Percentiles rank a stretch among this genome's conserved stretches.
phyloP scores from a whole-genome alignment of 1,284 basidiomycete genomes.

The Gomphus sp. region DNA sequence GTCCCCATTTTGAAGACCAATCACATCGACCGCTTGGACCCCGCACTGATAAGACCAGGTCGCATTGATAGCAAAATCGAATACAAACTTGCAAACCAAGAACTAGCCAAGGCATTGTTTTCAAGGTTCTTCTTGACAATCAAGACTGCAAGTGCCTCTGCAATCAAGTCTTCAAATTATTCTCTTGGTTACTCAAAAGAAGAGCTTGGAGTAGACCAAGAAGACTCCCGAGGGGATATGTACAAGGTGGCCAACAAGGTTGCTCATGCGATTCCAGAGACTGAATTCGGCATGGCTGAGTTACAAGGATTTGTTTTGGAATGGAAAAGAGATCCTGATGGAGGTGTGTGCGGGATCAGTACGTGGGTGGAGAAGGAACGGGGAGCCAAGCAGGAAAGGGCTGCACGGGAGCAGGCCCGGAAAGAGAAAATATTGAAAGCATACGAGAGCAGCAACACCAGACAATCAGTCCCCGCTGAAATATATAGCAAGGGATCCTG shows the following conservation, averaged over 20 bases:
- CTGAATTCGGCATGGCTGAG: constrained; percentile 22
- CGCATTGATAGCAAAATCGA: constrained; percentile 43
- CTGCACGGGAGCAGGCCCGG: background rate
- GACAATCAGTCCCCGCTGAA: no score
- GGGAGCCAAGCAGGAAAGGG: background rate
- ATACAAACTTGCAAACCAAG: constrained; percentile 36
- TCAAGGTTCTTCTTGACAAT: constrained; percentile 27
- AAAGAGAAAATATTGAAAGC: background rate
- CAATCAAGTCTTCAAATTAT: no score
- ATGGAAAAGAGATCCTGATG: constrained; percentile 11
- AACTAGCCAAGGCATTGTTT: constrained; percentile 42
- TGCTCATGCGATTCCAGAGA: constrained; percentile 12
- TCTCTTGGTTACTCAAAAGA: no score
- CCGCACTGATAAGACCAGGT: constrained; percentile 42
- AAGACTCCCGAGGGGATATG: constrained; percentile 2
- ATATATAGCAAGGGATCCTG: no score
- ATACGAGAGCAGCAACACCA: no score
- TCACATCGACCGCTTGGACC: constrained; percentile 41
- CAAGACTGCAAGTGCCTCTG: background rate
- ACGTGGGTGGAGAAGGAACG: constrained; percentile 11
- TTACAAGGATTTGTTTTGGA: constrained; percentile 22
- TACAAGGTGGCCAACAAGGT: constrained; percentile 13
- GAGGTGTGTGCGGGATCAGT: constrained; percentile 11
- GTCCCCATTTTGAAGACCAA: constrained; percentile 30
- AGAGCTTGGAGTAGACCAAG: no score